Conservation (phyloP, 2,329 filamentous ascomycete species). For the Paracoccidioides brasiliensis region DNA sequence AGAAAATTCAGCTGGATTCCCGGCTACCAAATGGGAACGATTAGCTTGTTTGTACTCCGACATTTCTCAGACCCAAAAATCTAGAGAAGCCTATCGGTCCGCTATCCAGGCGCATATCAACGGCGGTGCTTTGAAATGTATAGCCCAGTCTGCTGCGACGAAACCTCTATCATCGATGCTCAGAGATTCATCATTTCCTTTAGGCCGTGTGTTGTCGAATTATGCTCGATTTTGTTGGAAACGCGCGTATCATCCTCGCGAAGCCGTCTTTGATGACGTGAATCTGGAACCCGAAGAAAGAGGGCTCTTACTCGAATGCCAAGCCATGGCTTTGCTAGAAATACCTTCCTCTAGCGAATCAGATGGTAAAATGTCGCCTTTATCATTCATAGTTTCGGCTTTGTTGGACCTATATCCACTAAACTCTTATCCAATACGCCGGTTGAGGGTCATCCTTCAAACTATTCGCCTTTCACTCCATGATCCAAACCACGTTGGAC, state of each 20-base stretch:
- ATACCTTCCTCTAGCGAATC: slow-evolving; percentile 16
- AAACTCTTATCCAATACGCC: slow-evolving; percentile 24
- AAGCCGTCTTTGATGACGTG: slow-evolving; percentile 22
- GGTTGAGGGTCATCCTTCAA: slow-evolving; percentile 23
- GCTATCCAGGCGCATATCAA: slow-evolving; percentile 31
- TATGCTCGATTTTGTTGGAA: slow-evolving; percentile 18
- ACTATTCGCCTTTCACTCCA: slow-evolving; percentile 25
- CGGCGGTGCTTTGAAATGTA: slow-evolving; percentile 22
- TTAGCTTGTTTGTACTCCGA: slow-evolving; percentile 31
- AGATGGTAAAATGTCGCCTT: slow-evolving; percentile 18
- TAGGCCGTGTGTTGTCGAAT: slow-evolving; percentile 25
- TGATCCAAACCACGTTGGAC: slow-evolving; percentile 18
- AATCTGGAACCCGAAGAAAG: slow-evolving; percentile 16
- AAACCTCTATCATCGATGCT: slow-evolving; percentile 18
- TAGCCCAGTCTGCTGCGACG: slow-evolving; percentile 16
- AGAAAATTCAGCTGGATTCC: slow-evolving; percentile 27
- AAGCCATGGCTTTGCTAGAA: slow-evolving; percentile 24
- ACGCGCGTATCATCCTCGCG: slow-evolving; percentile 2
- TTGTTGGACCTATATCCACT: slow-evolving; percentile 24
- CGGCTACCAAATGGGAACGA: slow-evolving; percentile 33
- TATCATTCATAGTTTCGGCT: slow-evolving; percentile 18
- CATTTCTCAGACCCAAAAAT: slow-evolving; percentile 22
- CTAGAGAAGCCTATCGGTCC: slow-evolving; percentile 25
- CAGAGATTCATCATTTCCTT: slow-evolving; percentile 24
- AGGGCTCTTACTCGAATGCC: slow-evolving; percentile 25